Base-by-base conservation (phyloP, 2,329 filamentous ascomycete genomes). In the Talaromyces sp. region DNA sequence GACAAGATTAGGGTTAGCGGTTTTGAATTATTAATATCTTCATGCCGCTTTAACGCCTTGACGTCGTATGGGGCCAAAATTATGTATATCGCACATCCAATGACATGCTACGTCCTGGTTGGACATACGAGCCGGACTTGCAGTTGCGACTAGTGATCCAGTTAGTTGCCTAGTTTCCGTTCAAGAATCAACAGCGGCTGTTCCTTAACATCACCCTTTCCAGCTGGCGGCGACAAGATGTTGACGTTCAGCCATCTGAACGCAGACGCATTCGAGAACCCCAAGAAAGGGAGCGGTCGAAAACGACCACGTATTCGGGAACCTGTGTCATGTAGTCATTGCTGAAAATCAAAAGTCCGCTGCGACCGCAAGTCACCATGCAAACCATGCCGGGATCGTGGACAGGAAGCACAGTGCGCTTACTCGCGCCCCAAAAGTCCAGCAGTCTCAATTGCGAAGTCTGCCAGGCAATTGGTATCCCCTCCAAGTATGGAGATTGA, bases 281-380 rank as follows among this genome's bases (percentile, higher is more conserved):
- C 47, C 22, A 17, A 51, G 15, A 51, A 27, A 27, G 5, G 13
- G 13, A 17, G 4, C 6, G 47, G 47, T 27, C 11, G 47, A 51
- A 51, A 51, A 27, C 22, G 47, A 29, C 47, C 47, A 19, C 47
- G 47, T 27, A 27, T 51, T 51, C 47, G 47, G 25, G 47, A 51
- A 6, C 47, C 47, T 13, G 47, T 51, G 22, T 22, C 22, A 51
- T 51, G 47, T 51, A 27, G n/a, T 27, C 22, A 27, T 29, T 51
- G 47, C 29, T 25, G 47, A 11, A 51, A 51, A 51, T 17, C 5
- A 15, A 51, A 51, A 27, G 47, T 51, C 13, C 47, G 47, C 22
- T 51, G 47, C 47, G 47, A 51, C 29, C 47, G 47, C 47, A 51
- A 51, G 22, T 27, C 47, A 51, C 47, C 47, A 51, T 51, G 47